Evolutionary conservation across 108 stramenopile genomes (phyloP), one percentile per base, ranked within the genome.

Genomic region (Discostella pseudostelligera): DNA sequence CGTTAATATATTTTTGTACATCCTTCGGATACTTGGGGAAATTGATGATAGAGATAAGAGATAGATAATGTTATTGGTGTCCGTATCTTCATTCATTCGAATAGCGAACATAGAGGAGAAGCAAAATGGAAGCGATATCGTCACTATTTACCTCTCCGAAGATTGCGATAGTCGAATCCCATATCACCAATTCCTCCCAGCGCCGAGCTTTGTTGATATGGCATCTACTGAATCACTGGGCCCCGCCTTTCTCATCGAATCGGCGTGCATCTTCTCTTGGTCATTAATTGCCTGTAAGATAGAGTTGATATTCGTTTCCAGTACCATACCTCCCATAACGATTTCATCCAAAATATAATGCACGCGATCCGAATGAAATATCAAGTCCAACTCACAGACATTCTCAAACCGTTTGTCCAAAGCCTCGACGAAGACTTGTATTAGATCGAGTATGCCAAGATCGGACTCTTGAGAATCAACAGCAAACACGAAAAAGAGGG

Each of bases 241-340:
- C n/a, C 83, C 88, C 12, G 53, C 69, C 25, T 71, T 84, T 24
- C 60, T 87, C 50, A 93, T 65, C 13, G 80, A 81, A 56, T 87
- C 87, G 43, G 79, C 44, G 54, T 98, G 93, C 64, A 99, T 84
- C 50, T 83, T 95, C 28, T 85, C 94, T 71, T 97, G 98, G 66
- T 97, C 98, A 53, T 90, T 93, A 59, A 97, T 87, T 10, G 96
- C 86, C 47, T 87, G 81, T 39, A 99, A 72, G 59, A 99, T 95
- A 13, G 80, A 54, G 64, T 75, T 81, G 61, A 97, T 96, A 80
- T 97, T 98, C 14, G 98, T 99, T 70, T 99, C 99, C 59, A 99
- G 75, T 17, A 99, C 99, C 98, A 99, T 98, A 16, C 99, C 98
- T 14, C 95, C 99, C 97, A 99, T 99, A 25, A 99, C 97, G 49